phyloP scores from a whole-genome alignment of 345 rosid genomes.

The Eucalyptus cloeziana region DNA sequence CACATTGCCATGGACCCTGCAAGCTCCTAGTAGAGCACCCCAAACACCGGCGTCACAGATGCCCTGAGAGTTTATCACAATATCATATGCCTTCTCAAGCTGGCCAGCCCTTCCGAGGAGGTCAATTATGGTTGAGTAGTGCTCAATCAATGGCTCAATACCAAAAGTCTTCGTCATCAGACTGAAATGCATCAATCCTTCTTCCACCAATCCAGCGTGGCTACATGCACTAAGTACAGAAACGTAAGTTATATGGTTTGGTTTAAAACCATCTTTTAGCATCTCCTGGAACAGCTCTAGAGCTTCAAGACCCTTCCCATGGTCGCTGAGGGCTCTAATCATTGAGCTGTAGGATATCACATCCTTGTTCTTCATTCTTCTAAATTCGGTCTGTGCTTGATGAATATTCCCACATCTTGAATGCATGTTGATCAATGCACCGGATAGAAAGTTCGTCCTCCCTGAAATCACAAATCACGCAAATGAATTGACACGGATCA shows the following conservation, averaged over 20 bases:
- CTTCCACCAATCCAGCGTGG: conserved; percentile 40
- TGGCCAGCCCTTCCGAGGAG: conserved; percentile 50
- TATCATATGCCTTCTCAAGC: conserved; percentile 34
- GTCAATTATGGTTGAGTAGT: conserved; percentile 39
- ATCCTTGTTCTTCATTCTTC: conserved; percentile 27
- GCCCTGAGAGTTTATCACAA: conserved; percentile 12
- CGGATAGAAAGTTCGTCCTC: conserved; percentile 20
- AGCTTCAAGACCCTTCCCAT: conserved; percentile 34
- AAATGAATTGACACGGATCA: background rate
- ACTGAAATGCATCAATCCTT: conserved; percentile 29
- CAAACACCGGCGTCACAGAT: conserved; percentile 29
- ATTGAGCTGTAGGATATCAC: conserved; percentile 35
- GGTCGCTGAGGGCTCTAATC: conserved; percentile 39
- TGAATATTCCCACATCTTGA: conserved; percentile 45
- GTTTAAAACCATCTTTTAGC: conserved; percentile 32
- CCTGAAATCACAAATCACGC: conserved; percentile 3
- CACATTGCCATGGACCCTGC: conserved; percentile 32
- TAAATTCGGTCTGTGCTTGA: conserved; percentile 27
- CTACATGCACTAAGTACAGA: conserved; percentile 37
- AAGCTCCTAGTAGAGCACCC: conserved; percentile 55
- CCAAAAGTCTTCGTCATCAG: conserved; percentile 19
- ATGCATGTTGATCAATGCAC: conserved; percentile 52
- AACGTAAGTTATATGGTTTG: conserved; percentile 39
- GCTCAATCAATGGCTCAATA: conserved; percentile 26
- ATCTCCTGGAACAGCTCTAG: conserved; percentile 22